Base-by-base conservation (phyloP, 768 basidiomycete species). In the button mushroom (Agaricus bisporus) region DNA sequence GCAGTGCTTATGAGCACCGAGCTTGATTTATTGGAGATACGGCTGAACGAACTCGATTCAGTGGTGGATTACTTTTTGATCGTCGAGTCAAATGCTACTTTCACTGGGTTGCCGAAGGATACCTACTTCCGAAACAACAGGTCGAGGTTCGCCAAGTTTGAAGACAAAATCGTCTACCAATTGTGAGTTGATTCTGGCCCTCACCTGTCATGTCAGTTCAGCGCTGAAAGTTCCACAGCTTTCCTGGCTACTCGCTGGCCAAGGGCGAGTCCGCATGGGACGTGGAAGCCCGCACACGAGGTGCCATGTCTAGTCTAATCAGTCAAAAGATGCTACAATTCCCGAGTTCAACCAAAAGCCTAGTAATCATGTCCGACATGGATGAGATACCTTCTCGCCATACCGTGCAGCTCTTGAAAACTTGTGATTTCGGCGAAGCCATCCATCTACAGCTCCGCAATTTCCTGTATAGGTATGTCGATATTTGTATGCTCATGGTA, bases 1-100 rank as follows among this genome's bases (percentile, higher is more conserved):
- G 79, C 82, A 4, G 74, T 83, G 41, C 68, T 86, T 50, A 77
- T 85, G 72, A 80, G 76, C 70, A 81, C 74, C 55, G 83, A 86
- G 61, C 67, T 85, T 29, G 84, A 85, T 60, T 67, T 86, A 25
- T 63, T 85, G 46, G 82, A 85, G 63, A 76, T 85, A 50, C 76
- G 84, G 18, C 66, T 85, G 68, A 69, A 81, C 65, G 84, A 86
- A 64, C 72, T 84, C 48, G 74, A 77, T 53, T 63, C 73, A 4
- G 71, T 80, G 44, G 81, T 83, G 25, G 77, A 81, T 63, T 68
- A 73, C 18, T 83, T 85, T 67, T 73, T 83, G 61, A 76, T 86
- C 60, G 68, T 84, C 48, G 82, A 84, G 61, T 79, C 78, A 46
- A 80, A 81, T 60, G 72, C 72, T 15, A 84, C 81, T 12, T 83